Conservation (phyloP, 2,329 filamentous ascomycete species). For the Cryoendolithus antarcticus region DNA sequence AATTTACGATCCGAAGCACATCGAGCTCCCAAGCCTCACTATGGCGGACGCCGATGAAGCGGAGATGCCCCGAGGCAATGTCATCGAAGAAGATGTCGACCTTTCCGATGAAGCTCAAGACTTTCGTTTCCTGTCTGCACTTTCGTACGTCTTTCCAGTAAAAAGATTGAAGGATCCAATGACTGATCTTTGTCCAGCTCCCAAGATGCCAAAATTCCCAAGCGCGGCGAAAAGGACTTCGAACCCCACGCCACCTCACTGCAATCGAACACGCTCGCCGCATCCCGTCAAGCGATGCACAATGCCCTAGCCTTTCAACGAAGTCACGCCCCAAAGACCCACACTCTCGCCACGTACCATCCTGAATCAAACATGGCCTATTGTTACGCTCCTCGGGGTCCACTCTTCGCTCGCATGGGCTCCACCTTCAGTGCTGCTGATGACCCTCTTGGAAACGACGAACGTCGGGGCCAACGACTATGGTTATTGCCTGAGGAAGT, state of each 20-base stretch:
- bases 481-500: slow-evolving; percentile 91
- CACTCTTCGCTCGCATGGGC: slow-evolving; percentile 66
- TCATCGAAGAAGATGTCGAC: slow-evolving; percentile 64
- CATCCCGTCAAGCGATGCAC: slow-evolving; percentile 79
- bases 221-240: slow-evolving; percentile 94
- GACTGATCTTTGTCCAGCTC: slow-evolving; percentile 8
- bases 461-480: slow-evolving; percentile 26
- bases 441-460: slow-evolving; percentile 21
- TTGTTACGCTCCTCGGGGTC: slow-evolving; percentile 59
- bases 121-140: slow-evolving; percentile 58
- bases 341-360: slow-evolving; percentile 61
- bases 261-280: slow-evolving; percentile 65
- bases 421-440: slow-evolving; percentile 47
- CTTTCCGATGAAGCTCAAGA: slow-evolving; percentile 74
- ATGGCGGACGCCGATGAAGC: slow-evolving; percentile 29
- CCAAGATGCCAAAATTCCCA: slow-evolving; percentile 51
- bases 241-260: slow-evolving; percentile 79
- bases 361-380: slow-evolving; percentile 47
- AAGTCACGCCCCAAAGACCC: slow-evolving; percentile 55
- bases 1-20: too few species aligned
- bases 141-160: slow-evolving; percentile 29
- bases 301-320: slow-evolving; percentile 69
- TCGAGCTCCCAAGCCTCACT: too few species aligned
- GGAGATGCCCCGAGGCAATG: slow-evolving; percentile 28
- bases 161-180: background rate